Evolutionary conservation across 2,329 filamentous ascomycete species (phyloP), one percentile per base, ranked within the genome.

Genomic region (Phyllosticta citribraziliensis): DNA sequence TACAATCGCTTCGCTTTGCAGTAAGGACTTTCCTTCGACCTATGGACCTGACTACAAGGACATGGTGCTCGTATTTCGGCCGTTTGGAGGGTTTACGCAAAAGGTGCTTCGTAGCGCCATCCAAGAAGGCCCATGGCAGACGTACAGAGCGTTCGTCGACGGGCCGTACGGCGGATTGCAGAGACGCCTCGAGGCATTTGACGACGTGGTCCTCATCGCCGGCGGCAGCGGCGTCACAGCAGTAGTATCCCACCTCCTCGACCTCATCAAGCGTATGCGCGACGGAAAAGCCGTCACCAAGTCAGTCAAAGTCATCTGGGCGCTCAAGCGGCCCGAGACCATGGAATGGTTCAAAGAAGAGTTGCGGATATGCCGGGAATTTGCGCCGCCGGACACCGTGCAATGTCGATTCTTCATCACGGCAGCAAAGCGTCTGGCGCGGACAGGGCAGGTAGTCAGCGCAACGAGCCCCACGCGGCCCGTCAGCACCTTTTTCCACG

Each of bases 291-390:
- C 93, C 35, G 90, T 96, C 53, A 97, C 92, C 1, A 90, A 88
- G 72, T 89, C 88, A 65, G 88, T 97, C 5, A 88, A 94, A 17
- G 89, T 97, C 1, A 84, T 97, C n/a, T 97, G 93, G 93, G 86
- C 92, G 5, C 79, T 97, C 66, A 96, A 94, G 75, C 85, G 89
- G 61, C 85, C 94, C 14, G 93, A 97, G 73, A 90, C 91, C 0
- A 91, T 97, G 86, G 91, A 97, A 71, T 97, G 93, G 93, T 97
- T 97, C 80, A 89, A 90, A 66, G 92, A 97, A 75, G 93, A 97
- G 73, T 80, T 97, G 62, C 84, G 91, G 55, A 96, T 97, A 68
- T 96, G 93, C 75, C 84, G 91, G 67, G 90, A 97, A 73, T 88
- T 86, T 56, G 92, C 93, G 10, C 93, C 93, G 1, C 88, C 89